Evolutionary conservation across 139 green algal genomes (phyloP), one percentile per base, ranked within the genome.

Genomic region (Gonium pectorale): DNA sequence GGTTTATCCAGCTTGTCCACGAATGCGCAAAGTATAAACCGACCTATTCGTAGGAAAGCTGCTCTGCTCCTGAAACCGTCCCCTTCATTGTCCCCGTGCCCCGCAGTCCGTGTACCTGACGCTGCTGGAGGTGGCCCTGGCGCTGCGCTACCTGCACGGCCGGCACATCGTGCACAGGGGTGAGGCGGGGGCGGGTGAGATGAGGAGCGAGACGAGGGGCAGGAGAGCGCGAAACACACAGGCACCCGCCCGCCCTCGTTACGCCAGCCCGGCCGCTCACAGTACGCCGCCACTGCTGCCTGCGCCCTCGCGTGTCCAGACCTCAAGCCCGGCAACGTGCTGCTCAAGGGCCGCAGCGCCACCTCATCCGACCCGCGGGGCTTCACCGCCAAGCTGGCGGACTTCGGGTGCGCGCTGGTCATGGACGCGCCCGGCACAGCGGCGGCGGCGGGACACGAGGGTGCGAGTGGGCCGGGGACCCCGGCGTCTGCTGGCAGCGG

Each of bases 61-160:
- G 49, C 49, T 17, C 49, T 13, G 49, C 6, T 27, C 56, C 31
- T 33, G 19, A 9, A 17, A 56, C 67, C 67, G 26, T 15, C 27
- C 41, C 22, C 21, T 21, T 33, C 31, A 33, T 51, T 7, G 27
- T 33, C 17, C 71, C 31, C 26, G 35, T 43, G 9, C 49, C 21
- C 44, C 40, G 29, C 72, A 80, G 72, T 51, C 51, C 43, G 52
- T 80, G 37, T 67, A 49, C 72, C 51, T 80, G 35, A 80, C 72
- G 35, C 52, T 80, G 51, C 72, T 80, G 72, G 72, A 80, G 49
- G 72, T 80, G 72, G 72, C 72, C 2, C 72, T 80, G 72, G 72
- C 72, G 33, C 52, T 80, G 51, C 26, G 72, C 9, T 80, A 80
- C 52, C 51, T 80, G 33, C 72, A 80, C 49, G 72, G 33, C 37